Evolutionary conservation across 2,329 filamentous ascomycete species (phyloP).

Genomic region (Cercospora sp.): DNA sequence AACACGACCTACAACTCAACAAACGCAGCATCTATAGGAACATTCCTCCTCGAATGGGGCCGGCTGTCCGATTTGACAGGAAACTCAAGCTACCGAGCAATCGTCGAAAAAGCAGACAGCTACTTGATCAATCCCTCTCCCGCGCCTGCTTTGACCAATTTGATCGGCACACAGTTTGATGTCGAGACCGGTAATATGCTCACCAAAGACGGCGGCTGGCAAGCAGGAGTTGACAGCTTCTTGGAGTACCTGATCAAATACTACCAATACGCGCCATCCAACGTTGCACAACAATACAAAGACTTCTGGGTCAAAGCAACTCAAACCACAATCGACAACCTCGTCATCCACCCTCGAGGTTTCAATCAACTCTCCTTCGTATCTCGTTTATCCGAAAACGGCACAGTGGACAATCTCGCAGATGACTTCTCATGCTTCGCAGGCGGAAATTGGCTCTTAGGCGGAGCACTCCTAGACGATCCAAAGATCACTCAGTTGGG

Average conservation of each 20-base stretch:
- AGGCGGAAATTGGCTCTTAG: constrained; percentile 39
- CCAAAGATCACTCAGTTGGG: constrained; percentile 35
- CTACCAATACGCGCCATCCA: constrained; percentile 35
- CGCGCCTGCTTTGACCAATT: constrained; percentile 30
- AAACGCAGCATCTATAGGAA: constrained; percentile 26
- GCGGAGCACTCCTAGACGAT: constrained; percentile 28
- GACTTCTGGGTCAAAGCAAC: constrained; percentile 35
- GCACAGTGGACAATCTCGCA: constrained; percentile 18
- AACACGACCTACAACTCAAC: constrained; percentile 33
- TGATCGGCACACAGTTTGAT: constrained; percentile 34
- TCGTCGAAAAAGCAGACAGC: constrained; percentile 19
- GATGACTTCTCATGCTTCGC: constrained; percentile 38
- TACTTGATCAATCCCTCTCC: constrained; percentile 18
- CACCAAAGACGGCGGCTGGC: constrained; percentile 38
- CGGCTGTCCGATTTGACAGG: constrained; percentile 33
- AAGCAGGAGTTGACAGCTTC: constrained; percentile 36
- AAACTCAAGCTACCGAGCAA: constrained; percentile 19
- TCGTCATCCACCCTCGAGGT: constrained; percentile 33
- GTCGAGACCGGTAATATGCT: constrained; percentile 31
- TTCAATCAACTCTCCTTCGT: constrained; percentile 32
- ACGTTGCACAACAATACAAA: constrained; percentile 28
- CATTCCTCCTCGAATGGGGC: constrained; percentile 30
- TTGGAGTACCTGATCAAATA: constrained; percentile 41
- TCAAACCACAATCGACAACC: constrained; percentile 36
- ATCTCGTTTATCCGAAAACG: constrained; percentile 18